These are phyloP conservation scores for Xylaria grammica DNA, from an alignment of 495 filamentous ascomycete species.

Conservation along the genomic window DNA sequence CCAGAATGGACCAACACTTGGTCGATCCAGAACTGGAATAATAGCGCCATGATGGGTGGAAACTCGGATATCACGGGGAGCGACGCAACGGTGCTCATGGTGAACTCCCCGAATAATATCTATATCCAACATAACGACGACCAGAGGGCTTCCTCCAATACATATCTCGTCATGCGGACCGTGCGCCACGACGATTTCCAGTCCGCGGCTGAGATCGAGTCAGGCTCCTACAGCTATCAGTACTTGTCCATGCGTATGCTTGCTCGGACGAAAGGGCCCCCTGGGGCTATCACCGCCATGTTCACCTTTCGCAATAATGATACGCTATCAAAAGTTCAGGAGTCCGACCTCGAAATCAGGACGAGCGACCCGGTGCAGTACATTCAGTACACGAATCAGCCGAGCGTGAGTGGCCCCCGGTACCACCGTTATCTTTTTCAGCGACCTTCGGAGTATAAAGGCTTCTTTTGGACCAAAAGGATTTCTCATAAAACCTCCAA, in stretches of 20 bases:
- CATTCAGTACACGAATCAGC: slow-evolving; percentile 79
- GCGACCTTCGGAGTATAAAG: too few relatives aligned
- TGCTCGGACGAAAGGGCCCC: slow-evolving; percentile 54
- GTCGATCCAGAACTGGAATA: slow-evolving; percentile 66
- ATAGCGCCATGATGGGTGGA: slow-evolving; percentile 36
- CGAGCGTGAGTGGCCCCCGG: too few relatives aligned
- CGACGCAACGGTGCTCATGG: slow-evolving; percentile 57
- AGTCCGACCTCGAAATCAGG: slow-evolving; percentile 78
- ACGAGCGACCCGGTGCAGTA: slow-evolving; percentile 60
- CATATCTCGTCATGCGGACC: slow-evolving; percentile 68
- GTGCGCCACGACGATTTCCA: slow-evolving; percentile 61
- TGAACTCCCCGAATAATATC: slow-evolving; percentile 69
- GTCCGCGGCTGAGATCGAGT: slow-evolving; percentile 69
- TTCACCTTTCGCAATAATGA: slow-evolving; percentile 63
- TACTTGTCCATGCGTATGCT: slow-evolving; percentile 67
- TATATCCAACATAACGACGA: slow-evolving; percentile 59
- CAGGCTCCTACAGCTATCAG: slow-evolving; percentile 54
- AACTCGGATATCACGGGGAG: slow-evolving; percentile 41
- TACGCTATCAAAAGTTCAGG: slow-evolving; percentile 59
- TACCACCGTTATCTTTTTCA: too few relatives aligned
- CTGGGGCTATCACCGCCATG: slow-evolving; percentile 69
- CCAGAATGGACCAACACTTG: slow-evolving; percentile 55
- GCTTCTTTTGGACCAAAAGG: too few relatives aligned
- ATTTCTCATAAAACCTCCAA: too few relatives aligned
- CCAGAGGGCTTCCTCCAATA: slow-evolving; percentile 40